Evolutionary conservation across 495 filamentous ascomycete species (phyloP), one percentile per base, ranked within the genome.

Genomic region (Penicillium arizonense): DNA sequence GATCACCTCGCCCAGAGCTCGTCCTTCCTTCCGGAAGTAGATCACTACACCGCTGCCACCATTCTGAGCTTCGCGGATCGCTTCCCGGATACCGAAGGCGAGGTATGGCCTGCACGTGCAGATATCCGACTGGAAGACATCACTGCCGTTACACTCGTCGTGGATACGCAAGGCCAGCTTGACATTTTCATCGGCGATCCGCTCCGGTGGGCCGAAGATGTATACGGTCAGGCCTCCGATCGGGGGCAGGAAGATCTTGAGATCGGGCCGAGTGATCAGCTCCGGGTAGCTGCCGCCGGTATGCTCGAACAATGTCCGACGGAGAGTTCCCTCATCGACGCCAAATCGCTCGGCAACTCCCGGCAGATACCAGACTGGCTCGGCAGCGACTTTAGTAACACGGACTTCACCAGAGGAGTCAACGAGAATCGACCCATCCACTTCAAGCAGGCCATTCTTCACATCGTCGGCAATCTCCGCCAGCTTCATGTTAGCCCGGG

Each of bases 101-200:
- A 98, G 83, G 63, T 98, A 98, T 30, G 94, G 94, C 38, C 94
- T 84, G 71, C 94, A 97, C 24, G 94, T 98, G 74, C 94, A 98
- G 68, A 98, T 98, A 70, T 98, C 94, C 32, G 90, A 96, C 52
- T 96, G 92, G 71, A 98, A 98, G 47, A 98, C 94, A 78, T 98
- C 94, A 69, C 88, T 92, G 49, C 94, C 93, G 68, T 97, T 97
- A 76, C 92, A 91, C 74, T 97, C 94, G 70, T 98, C 94, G 70
- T 98, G 94, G 41, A 98, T 87, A 45, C 94, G 90, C 53, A 98
- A 79, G 24, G 94, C 87, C 41, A 97, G 79, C 53, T 82, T 83
- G 44, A 89, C 89, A 39, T 87, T 90, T 39, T 89, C 84, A 64
- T 98, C 89, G 14, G 90, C 86, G 80, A 98, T 91, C 58, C 91